A percentile compares a stretch with the other conserved stretches of the same genome.
Conservation (phyloP, 2,329 filamentous ascomycete species). For the Fusarium sp. region DNA sequence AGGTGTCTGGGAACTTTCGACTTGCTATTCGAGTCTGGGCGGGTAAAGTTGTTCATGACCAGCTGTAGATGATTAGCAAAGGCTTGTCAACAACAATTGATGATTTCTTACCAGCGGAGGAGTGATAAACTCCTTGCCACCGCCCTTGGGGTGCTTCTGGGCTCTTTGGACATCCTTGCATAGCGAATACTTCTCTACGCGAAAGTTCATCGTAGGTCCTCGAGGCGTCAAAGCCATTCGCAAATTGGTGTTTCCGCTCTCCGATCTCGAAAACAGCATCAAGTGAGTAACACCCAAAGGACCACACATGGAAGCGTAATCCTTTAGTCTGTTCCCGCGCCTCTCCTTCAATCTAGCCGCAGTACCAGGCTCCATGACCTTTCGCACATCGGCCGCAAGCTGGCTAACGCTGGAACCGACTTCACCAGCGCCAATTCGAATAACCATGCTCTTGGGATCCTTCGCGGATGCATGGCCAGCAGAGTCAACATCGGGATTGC, state of each 20-base stretch:
- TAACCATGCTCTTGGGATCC: constrained; percentile 96
- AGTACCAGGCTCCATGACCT: constrained; percentile 96
- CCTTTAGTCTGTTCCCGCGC: constrained; percentile 85
- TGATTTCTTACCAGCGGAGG: constrained; percentile 74
- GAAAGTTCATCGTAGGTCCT: constrained; percentile 92
- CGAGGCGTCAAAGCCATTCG: constrained; percentile 87
- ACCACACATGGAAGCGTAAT: constrained; percentile 96
- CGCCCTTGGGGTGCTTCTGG: constrained; percentile 82
- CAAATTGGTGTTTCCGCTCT: constrained; percentile 90
- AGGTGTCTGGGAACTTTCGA: constrained; percentile 90
- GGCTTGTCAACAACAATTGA: neutral
- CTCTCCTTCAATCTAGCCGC: constrained; percentile 90
- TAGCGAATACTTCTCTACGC: constrained; percentile 93
- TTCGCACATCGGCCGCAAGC: constrained; percentile 88
- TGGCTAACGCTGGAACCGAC: constrained; percentile 92
- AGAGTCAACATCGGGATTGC: constrained; percentile 65
- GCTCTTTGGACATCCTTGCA: constrained; percentile 89
- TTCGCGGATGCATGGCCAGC: constrained; percentile 71
- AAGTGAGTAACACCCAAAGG: constrained; percentile 93
- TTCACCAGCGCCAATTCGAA: constrained; percentile 93
- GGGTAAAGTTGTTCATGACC: constrained; percentile 98
- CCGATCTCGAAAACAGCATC: constrained; percentile 90
- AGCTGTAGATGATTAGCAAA: constrained; percentile 61
- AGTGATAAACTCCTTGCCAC: constrained; percentile 85
- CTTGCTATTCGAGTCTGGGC: constrained; percentile 66